Percentiles rank a stretch among this genome's conserved stretches.
Conservation (phyloP, 1,284 basidiomycete species). For the Trametes versicolor region DNA sequence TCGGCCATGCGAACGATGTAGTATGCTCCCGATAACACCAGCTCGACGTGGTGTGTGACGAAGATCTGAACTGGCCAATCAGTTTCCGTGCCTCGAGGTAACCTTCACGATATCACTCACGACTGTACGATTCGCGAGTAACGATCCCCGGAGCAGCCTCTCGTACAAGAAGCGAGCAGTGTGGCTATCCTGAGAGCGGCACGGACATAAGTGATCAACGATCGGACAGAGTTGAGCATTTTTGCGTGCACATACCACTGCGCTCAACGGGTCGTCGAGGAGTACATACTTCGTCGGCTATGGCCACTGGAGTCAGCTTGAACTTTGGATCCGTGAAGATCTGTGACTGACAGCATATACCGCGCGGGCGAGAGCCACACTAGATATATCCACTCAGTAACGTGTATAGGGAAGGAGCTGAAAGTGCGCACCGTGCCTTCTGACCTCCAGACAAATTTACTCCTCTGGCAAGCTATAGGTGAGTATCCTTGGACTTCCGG, state of each 20-base stretch:
- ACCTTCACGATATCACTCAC: slow-evolving; percentile 48
- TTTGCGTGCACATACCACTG: slow-evolving; percentile 57
- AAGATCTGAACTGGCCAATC: slow-evolving; percentile 54
- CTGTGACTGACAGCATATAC: slow-evolving; percentile 59
- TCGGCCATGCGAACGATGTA: slow-evolving; percentile 82
- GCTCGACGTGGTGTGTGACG: slow-evolving; percentile 80
- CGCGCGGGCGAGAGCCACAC: slow-evolving; percentile 75
- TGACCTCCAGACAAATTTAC: slow-evolving; percentile 73
- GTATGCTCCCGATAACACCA: slow-evolving; percentile 75
- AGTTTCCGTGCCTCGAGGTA: neutral
- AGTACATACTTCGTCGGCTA: slow-evolving; percentile 67
- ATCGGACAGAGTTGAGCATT: neutral
- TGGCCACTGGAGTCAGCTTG: neutral
- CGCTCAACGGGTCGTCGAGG: slow-evolving; percentile 78
- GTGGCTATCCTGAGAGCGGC: slow-evolving; percentile 67
- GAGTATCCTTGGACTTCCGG: neutral
- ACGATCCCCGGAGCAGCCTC: slow-evolving; percentile 67
- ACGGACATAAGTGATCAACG: neutral
- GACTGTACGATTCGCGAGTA: slow-evolving; percentile 73
- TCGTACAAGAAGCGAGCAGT: slow-evolving; percentile 77
- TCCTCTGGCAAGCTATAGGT: slow-evolving; percentile 45
- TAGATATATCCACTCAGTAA: slow-evolving; percentile 29
- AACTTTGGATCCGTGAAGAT: neutral
- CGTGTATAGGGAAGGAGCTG: neutral
- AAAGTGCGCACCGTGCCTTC: slow-evolving; percentile 60